Evolutionary conservation across 805 yeast species (phyloP).

Genomic region (Schwanniomyces sp.): DNA sequence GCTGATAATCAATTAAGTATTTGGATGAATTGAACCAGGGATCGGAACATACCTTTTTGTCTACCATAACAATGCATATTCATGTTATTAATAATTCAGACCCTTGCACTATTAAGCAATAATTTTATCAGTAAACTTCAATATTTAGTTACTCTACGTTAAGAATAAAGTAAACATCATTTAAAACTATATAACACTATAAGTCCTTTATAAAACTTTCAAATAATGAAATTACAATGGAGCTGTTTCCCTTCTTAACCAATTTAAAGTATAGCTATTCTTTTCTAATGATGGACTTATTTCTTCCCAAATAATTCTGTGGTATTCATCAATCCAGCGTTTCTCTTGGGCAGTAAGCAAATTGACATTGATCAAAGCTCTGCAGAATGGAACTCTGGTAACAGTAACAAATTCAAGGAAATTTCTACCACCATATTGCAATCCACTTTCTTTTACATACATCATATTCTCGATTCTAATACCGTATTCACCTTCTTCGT

Average conservation of each 20-base stretch:
- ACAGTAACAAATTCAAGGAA: conserved; percentile 78
- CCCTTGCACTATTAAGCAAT: too few species aligned
- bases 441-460: conserved; percentile 43
- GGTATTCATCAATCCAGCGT: conserved; percentile 68
- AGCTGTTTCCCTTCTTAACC: conserved; percentile 52
- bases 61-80: too few species aligned
- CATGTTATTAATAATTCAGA: too few species aligned
- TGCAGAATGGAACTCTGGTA: conserved; percentile 83
- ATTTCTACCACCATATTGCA: conserved; percentile 49
- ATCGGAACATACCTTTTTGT: too few species aligned
- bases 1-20: background rate
- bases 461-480: conserved; percentile 56
- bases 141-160: too few species aligned
- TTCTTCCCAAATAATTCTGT: conserved; percentile 53
- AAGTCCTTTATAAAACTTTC: background rate
- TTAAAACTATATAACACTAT: background rate
- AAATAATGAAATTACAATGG: conserved; percentile 13
- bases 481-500: conserved; percentile 60
- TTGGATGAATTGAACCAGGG: too few species aligned
- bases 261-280: conserved; percentile 38
- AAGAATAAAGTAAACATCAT: background rate
- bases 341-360: conserved; percentile 63
- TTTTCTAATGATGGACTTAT: conserved; percentile 41
- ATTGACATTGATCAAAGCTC: conserved; percentile 61
- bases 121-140: too few species aligned